These are phyloP conservation scores for Penicillium sclerotigenum DNA, from an alignment of 2,329 filamentous ascomycete genomes.

Conservation along the genomic window DNA sequence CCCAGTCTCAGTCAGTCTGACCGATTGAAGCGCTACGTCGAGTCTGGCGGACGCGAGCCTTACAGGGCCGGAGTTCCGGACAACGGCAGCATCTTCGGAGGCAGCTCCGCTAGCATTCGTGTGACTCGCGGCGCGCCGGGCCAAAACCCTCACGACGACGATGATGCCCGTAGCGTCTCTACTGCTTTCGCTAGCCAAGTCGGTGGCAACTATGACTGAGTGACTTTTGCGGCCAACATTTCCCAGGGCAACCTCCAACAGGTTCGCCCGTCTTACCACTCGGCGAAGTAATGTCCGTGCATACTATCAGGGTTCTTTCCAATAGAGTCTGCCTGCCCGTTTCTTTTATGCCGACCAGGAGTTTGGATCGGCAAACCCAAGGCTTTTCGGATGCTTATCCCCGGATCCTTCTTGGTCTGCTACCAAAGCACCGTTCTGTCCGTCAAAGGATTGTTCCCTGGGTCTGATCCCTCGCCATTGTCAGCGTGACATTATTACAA, in stretches of 20 bases:
- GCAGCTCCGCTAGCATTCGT: conserved; percentile 53
- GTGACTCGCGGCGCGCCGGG: conserved; percentile 46
- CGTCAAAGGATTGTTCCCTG: conserved; percentile 8
- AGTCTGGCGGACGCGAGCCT: conserved; percentile 68
- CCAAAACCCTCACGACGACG: conserved; percentile 67
- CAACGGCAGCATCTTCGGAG: conserved; percentile 64
- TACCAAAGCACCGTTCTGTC: conserved; percentile 7
- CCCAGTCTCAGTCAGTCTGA: conserved; percentile 77
- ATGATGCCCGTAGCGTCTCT: conserved; percentile 83
- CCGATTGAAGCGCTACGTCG: conserved; percentile 89
- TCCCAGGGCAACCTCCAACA: conserved; percentile 17
- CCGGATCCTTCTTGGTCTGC: conserved; percentile 6
- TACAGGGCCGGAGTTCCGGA: conserved; percentile 52
- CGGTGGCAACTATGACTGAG: conserved; percentile 63
- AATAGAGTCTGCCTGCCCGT: conserved; percentile 20
- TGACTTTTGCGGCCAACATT: conserved; percentile 7
- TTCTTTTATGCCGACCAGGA: conserved; percentile 17
- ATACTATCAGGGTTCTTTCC: conserved; percentile 17
- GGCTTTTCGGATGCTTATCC: conserved; percentile 9
- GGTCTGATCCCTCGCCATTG: conserved; percentile 11
- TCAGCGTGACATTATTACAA: conserved; percentile 8
- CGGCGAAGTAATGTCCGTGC: conserved; percentile 17
- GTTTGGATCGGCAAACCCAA: conserved; percentile 13
- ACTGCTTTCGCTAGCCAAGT: conserved; percentile 97
- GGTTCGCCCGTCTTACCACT: conserved; percentile 13